A percentile compares a stretch with the other conserved stretches of the same genome.
These are phyloP conservation scores for Ramaria rubella DNA, from an alignment of 768 basidiomycete species.

Conservation along the genomic window DNA sequence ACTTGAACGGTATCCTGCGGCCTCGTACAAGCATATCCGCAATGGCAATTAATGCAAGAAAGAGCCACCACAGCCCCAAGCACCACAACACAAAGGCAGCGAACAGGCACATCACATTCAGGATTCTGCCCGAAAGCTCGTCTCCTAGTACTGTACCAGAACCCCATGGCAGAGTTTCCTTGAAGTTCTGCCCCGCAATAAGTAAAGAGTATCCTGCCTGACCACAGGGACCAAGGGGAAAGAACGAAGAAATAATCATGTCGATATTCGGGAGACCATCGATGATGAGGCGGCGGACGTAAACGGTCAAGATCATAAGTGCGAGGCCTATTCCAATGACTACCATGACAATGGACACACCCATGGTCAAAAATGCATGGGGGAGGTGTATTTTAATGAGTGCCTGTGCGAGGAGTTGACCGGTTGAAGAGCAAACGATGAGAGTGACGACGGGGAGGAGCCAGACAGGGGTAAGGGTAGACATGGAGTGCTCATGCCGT, in stretches of 20 bases:
- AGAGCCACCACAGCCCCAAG: slow-evolving; percentile 48
- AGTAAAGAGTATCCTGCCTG: slow-evolving; percentile 44
- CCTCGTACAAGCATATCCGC: slow-evolving; percentile 24
- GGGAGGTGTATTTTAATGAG: slow-evolving; percentile 31
- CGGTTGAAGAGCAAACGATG: slow-evolving; percentile 47
- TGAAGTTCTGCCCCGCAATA: slow-evolving; percentile 34
- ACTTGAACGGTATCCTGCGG: slow-evolving; percentile 35
- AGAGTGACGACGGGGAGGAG: slow-evolving; percentile 47
- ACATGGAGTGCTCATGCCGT: slow-evolving; percentile 34
- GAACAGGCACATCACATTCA: slow-evolving; percentile 40
- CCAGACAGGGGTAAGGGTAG: slow-evolving; percentile 40
- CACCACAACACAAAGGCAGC: slow-evolving; percentile 45
- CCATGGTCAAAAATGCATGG: slow-evolving; percentile 37
- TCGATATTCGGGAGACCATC: slow-evolving; percentile 34
- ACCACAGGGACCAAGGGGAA: slow-evolving; percentile 48
- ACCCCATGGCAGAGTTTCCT: slow-evolving; percentile 25
- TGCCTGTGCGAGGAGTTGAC: slow-evolving; percentile 37
- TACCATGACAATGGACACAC: slow-evolving; percentile 38
- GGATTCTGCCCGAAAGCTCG: slow-evolving; percentile 32
- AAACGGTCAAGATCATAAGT: slow-evolving; percentile 43
- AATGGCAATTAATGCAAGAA: slow-evolving; percentile 38
- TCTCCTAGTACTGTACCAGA: slow-evolving; percentile 27
- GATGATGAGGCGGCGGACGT: slow-evolving; percentile 39
- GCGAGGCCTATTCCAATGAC: slow-evolving; percentile 42
- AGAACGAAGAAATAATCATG: slow-evolving; percentile 38